These are phyloP conservation scores for Myxozyma mucilagina DNA, from an alignment of 805 yeast species.

Conservation along the genomic window DNA sequence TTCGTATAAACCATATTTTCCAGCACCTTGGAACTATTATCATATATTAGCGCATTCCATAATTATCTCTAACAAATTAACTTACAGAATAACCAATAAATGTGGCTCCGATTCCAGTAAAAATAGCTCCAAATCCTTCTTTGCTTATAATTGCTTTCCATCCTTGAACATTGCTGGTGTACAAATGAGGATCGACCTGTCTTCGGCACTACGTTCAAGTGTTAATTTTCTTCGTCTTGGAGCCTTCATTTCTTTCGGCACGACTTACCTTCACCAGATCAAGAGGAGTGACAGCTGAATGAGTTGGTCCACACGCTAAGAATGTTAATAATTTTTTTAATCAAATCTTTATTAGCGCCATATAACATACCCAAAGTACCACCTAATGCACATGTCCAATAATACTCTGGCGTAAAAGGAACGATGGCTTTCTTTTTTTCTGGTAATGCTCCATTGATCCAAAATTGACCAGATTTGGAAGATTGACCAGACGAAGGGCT, in stretches of 20 bases:
- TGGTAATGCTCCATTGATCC: neutral
- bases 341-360: no score
- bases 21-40: constrained; percentile 75
- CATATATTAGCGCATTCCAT: neutral
- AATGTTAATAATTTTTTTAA: neutral
- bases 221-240: neutral
- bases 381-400: constrained; percentile 70
- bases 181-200: constrained; percentile 54
- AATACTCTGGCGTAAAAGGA: constrained; percentile 64
- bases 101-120: constrained; percentile 74
- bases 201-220: constrained; percentile 1
- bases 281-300: constrained; percentile 85
- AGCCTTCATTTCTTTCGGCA: neutral
- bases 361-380: constrained; percentile 51
- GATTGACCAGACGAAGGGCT: neutral
- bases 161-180: constrained; percentile 38
- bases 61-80: neutral
- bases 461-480: neutral
- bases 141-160: constrained; percentile 5
- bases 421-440: constrained; percentile 42
- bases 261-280: constrained; percentile 69
- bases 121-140: constrained; percentile 1
- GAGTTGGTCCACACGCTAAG: constrained; percentile 93
- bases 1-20: constrained; percentile 94
- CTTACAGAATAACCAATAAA: constrained; percentile 74